phyloP scores from a whole-genome alignment of 2,329 filamentous ascomycete species.

The Aspergillus neotritici region DNA sequence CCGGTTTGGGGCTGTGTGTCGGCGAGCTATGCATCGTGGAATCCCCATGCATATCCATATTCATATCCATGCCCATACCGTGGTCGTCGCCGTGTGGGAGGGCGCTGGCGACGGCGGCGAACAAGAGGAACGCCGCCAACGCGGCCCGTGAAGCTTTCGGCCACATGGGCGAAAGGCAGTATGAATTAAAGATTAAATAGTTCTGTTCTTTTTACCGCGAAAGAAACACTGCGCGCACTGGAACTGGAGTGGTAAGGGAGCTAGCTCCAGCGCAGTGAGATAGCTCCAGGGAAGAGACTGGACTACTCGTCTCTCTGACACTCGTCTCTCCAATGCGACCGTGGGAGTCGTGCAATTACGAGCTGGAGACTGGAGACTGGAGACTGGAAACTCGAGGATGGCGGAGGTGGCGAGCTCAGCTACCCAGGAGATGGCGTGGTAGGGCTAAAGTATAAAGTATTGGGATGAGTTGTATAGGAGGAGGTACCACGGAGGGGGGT shows the following conservation, averaged over 20 bases:
- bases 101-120: slow-evolving; percentile 27
- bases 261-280: not conserved
- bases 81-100: slow-evolving; percentile 32
- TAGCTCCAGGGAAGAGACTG: not conserved
- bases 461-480: not conserved
- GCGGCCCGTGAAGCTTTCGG: slow-evolving; percentile 21
- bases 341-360: not conserved
- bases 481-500: not conserved
- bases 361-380: not conserved
- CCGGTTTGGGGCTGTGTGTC: slow-evolving; percentile 12
- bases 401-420: not conserved
- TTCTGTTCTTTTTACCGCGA: slow-evolving; percentile 6
- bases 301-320: not conserved
- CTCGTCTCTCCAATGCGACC: slow-evolving; percentile 1
- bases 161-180: slow-evolving; percentile 18
- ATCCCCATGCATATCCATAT: slow-evolving; percentile 17
- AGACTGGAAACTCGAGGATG: not conserved
- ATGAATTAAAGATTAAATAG: not conserved
- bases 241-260: not conserved
- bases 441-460: slow-evolving; percentile 14
- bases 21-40: not conserved
- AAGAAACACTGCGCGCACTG: not conserved
- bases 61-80: slow-evolving; percentile 28
- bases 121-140: slow-evolving; percentile 24
- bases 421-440: slow-evolving; percentile 3